Percentiles rank a stretch among this genome's conserved stretches.
phyloP scores from a whole-genome alignment of 257 asterid genomes.

The Sherardia arvensis region DNA sequence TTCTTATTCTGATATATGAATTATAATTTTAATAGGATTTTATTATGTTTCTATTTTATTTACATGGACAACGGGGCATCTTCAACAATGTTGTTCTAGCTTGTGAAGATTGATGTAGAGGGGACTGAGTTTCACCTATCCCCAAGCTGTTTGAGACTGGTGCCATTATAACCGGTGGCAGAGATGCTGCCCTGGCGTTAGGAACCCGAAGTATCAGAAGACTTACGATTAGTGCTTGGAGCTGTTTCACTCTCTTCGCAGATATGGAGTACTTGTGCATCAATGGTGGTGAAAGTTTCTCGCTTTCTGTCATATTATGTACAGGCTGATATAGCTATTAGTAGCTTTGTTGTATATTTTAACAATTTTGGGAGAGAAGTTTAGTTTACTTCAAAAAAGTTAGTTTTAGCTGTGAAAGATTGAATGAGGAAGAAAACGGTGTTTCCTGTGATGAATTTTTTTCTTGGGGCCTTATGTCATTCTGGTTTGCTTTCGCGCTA shows the following conservation, averaged over 20 bases:
- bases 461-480: too few relatives aligned
- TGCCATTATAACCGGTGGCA: constrained; percentile 64
- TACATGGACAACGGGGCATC: too few relatives aligned
- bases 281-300: constrained; percentile 50
- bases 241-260: constrained; percentile 44
- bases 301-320: background rate
- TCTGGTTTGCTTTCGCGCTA: too few relatives aligned
- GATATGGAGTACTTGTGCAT: constrained; percentile 53
- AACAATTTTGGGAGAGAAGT: background rate
- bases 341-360: background rate
- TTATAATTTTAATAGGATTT: too few relatives aligned
- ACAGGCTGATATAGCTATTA: background rate
- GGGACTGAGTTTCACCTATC: constrained; percentile 50
- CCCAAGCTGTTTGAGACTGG: constrained; percentile 42
- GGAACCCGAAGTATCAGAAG: constrained; percentile 32
- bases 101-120: constrained; percentile 66
- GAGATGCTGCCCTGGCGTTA: constrained; percentile 39
- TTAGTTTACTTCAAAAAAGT: background rate
- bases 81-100: too few relatives aligned
- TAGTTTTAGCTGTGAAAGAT: background rate
- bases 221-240: constrained; percentile 48
- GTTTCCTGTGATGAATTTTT: background rate
- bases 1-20: too few relatives aligned
- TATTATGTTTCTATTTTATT: too few relatives aligned
- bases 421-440: background rate